A percentile compares a stretch with the other conserved stretches of the same genome.
These are phyloP conservation scores for Lonicera japonica DNA, from an alignment of 129 eudicot species.

Conservation along the genomic window DNA sequence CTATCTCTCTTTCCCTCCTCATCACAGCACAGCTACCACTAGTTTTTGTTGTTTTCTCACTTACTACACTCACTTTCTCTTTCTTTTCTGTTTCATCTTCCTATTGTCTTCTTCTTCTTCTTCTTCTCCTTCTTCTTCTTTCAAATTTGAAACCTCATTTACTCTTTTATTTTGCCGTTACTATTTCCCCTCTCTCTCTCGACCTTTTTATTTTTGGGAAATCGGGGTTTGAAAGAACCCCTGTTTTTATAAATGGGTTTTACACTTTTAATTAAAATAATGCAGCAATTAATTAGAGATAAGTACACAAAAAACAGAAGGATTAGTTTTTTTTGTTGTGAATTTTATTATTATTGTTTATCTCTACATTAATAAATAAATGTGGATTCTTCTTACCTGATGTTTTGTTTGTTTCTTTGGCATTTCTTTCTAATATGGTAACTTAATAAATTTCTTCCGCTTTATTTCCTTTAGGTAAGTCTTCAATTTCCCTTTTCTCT, in stretches of 20 bases:
- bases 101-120: not conserved
- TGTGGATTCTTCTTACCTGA: too few relatives aligned
- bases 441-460: not conserved
- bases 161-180: not conserved
- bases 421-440: not conserved
- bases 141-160: not conserved
- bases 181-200: not conserved
- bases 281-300: not conserved
- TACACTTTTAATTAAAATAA: not conserved
- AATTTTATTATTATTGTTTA: too few relatives aligned
- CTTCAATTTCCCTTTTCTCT: not conserved
- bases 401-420: not conserved
- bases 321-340: too few relatives aligned
- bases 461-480: not conserved
- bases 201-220: not conserved
- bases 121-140: too few relatives aligned
- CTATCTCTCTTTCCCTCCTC: too few relatives aligned
- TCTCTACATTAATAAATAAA: too few relatives aligned
- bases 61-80: too few relatives aligned
- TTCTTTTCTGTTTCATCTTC: not conserved
- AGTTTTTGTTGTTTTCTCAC: too few relatives aligned
- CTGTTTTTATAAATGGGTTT: not conserved
- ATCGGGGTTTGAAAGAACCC: not conserved
- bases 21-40: too few relatives aligned
- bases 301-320: too few relatives aligned